Evolutionary conservation across 257 asterid genomes (phyloP), one percentile per base, ranked within the genome.

Genomic region (Agastache rugosa): DNA sequence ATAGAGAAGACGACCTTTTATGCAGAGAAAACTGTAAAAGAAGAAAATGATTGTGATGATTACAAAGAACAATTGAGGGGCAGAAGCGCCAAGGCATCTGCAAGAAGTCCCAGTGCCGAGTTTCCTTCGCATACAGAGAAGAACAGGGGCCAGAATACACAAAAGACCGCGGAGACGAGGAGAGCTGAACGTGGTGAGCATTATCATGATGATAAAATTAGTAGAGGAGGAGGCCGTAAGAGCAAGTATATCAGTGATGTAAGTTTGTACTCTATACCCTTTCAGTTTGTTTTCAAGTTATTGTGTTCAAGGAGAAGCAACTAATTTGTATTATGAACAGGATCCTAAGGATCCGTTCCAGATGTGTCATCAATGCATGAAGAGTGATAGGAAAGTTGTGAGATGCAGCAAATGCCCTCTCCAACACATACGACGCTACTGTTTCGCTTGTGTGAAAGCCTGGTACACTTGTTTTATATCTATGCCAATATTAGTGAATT

Each of bases 351-450:
- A 88, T 75, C 75, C 83, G 47, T 81, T 63, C 81, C 85, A 74
- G 79, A 88, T 86, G 91, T 88, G 93, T 65, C 93, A 88, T 79
- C 93, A 88, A 55, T 88, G 93, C 84, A 73, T 77, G 86, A 67
- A 3, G 55, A 88, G 88, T 63, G 80, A 75, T 67, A 83, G 81
- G 78, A 72, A 75, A 60, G 91, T 88, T 51, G 85, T 76, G 31
- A 74, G 92, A 67, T 88, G 93, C 77, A 74, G 72, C 76, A 47
- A 61, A 51, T 73, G 84, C 27, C 65, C 77, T 12, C 70, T 27
- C 15, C 81, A n/a, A n/a, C n/a, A n/a, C n/a, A n/a, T n/a, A n/a
- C n/a, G 73, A 58, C 91, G 93, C 39, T 88, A 88, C 63, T 88
- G 93, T 64, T 25, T 67, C 51, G 67, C 74, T 45, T 88, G 93